A percentile compares a stretch with the other conserved stretches of the same genome.
Evolutionary conservation across 2,329 filamentous ascomycete genomes (phyloP).

Genomic region (Colletotrichum sidae): DNA sequence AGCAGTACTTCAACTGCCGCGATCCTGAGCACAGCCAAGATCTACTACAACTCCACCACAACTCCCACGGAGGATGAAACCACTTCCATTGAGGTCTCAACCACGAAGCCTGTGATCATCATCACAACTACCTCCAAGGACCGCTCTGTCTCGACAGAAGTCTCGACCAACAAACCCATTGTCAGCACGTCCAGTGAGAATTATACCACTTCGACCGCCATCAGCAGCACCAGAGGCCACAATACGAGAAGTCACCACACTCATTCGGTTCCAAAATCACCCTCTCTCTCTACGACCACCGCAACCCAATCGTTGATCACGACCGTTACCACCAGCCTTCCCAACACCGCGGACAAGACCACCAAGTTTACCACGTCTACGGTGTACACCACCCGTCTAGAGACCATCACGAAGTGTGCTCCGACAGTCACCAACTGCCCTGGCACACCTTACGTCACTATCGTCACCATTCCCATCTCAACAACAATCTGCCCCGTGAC

Average conservation of each 20-base stretch:
- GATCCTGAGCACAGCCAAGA: background rate
- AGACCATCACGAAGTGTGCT: slow-evolving; percentile 68
- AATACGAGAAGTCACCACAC: slow-evolving; percentile 5
- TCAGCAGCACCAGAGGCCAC: slow-evolving; percentile 12
- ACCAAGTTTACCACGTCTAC: slow-evolving; percentile 44
- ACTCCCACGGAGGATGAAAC: slow-evolving; percentile 1
- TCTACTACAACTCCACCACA: slow-evolving; percentile 6
- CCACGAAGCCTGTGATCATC: background rate
- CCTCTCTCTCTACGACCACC: slow-evolving; percentile 25
- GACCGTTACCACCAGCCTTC: slow-evolving; percentile 13
- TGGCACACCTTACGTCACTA: slow-evolving; percentile 48
- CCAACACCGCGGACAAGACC: slow-evolving; percentile 15
- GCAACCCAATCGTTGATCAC: background rate
- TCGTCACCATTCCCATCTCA: slow-evolving; percentile 47
- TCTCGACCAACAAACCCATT: no score
- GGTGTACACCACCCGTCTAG: slow-evolving; percentile 54
- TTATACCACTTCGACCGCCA: background rate
- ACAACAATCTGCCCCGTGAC: slow-evolving; percentile 57
- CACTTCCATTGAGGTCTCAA: slow-evolving; percentile 4
- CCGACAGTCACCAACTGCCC: slow-evolving; percentile 54
- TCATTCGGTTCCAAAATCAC: slow-evolving; percentile 10
- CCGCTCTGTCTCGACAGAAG: no score
- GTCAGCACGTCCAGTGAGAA: background rate
- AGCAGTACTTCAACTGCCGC: background rate
- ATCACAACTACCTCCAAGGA: background rate